Percentiles rank a stretch among this genome's conserved stretches.
These are phyloP conservation scores for Potentilla sterilis DNA, from an alignment of 306 rosid species.

Conservation along the genomic window DNA sequence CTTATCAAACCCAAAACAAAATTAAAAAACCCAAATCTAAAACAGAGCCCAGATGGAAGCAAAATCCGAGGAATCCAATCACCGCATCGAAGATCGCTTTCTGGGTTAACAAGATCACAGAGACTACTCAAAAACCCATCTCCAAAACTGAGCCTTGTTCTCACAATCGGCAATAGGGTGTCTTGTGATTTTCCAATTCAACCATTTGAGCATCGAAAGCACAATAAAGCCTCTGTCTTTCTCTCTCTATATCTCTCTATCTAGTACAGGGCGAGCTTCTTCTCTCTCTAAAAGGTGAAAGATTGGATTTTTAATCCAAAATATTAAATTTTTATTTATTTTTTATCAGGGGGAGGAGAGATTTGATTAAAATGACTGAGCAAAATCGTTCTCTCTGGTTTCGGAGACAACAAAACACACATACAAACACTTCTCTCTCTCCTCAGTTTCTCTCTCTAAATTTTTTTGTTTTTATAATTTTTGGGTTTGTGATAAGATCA, in stretches of 20 bases:
- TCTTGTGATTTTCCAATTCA: slow-evolving; percentile 58
- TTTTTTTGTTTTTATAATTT: slow-evolving; percentile 24
- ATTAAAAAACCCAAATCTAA: slow-evolving; percentile 25
- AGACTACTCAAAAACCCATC: slow-evolving; percentile 39
- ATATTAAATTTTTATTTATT: background rate
- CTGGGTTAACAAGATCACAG: slow-evolving; percentile 63
- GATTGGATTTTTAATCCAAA: slow-evolving; percentile 34
- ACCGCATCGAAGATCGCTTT: slow-evolving; percentile 65
- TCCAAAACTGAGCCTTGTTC: slow-evolving; percentile 6
- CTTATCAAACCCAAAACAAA: background rate
- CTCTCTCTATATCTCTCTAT: slow-evolving; percentile 16
- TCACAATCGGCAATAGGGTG: slow-evolving; percentile 32
- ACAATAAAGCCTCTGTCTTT: slow-evolving; percentile 28
- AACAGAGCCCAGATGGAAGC: slow-evolving; percentile 35
- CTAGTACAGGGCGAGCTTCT: slow-evolving; percentile 24
- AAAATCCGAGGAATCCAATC: slow-evolving; percentile 46
- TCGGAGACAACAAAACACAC: slow-evolving; percentile 43
- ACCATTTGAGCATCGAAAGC: slow-evolving; percentile 50
- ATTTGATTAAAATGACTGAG: slow-evolving; percentile 46
- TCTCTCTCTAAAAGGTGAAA: slow-evolving; percentile 64
- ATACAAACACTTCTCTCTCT: slow-evolving; percentile 3
- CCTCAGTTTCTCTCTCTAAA: too few relatives aligned
- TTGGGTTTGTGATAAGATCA: slow-evolving; percentile 29
- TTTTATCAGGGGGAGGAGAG: background rate
- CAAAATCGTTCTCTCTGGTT: slow-evolving; percentile 53